These are phyloP conservation scores for Neofusicoccum umdonicola DNA, from an alignment of 2,329 filamentous ascomycete genomes.

Conservation along the genomic window DNA sequence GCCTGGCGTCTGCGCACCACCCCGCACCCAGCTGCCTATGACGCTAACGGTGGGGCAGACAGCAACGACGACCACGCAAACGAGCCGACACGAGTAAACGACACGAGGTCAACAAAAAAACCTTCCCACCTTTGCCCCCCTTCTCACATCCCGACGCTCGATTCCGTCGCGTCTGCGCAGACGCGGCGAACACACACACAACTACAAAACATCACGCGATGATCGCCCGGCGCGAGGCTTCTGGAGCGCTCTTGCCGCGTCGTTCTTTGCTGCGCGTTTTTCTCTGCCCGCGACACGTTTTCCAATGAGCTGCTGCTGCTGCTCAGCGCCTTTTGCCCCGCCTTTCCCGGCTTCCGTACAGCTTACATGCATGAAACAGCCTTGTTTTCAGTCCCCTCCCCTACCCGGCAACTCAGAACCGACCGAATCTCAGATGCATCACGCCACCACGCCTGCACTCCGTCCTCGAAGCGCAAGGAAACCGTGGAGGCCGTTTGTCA, in stretches of 20 bases:
- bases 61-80: background rate
- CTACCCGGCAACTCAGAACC: background rate
- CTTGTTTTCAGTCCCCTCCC: background rate
- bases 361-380: background rate
- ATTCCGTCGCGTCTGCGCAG: background rate
- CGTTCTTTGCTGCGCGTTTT: background rate
- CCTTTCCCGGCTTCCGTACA: background rate
- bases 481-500: too few species aligned
- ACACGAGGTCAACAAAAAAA: background rate
- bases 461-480: too few species aligned
- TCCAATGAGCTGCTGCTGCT: too few species aligned
- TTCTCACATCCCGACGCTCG: background rate
- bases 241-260: background rate
- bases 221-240: background rate
- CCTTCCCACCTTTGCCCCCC: background rate
- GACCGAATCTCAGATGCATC: background rate
- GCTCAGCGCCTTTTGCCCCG: background rate
- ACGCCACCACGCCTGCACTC: background rate
- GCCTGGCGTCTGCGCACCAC: background rate
- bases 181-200: background rate
- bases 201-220: background rate
- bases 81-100: background rate
- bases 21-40: constrained; percentile 6
- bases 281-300: too few species aligned
- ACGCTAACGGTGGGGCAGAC: constrained; percentile 12